These are phyloP conservation scores for Blastobotrys persicus DNA, from an alignment of 1,139 yeast genomes.

Conservation along the genomic window DNA sequence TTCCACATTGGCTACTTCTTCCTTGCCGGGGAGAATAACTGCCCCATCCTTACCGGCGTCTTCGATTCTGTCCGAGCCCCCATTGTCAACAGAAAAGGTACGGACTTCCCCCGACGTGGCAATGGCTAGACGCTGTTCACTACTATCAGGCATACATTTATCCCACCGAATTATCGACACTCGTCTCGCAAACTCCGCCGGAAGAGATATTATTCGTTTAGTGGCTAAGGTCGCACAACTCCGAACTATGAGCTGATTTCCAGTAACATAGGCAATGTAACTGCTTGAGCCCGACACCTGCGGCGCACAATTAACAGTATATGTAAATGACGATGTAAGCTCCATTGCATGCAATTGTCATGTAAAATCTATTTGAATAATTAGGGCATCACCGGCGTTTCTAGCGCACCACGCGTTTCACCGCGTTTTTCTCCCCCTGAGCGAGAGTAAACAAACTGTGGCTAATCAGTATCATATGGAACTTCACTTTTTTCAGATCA, in stretches of 20 bases:
- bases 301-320: conserved; percentile 21
- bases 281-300: conserved; percentile 22
- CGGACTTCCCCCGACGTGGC: conserved; percentile 21
- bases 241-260: conserved; percentile 24
- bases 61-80: conserved; percentile 5
- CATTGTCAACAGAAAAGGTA: conserved; percentile 20
- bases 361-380: too few species aligned
- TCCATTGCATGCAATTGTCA: too few species aligned
- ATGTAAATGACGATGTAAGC: conserved; percentile 18
- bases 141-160: conserved; percentile 13
- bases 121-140: conserved; percentile 28
- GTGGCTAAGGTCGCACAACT: conserved; percentile 23
- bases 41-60: conserved; percentile 13
- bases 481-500: too few species aligned
- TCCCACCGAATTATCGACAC: conserved; percentile 25
- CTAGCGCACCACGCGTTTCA: background rate
- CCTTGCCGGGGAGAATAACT: conserved; percentile 22
- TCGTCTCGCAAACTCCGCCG: conserved; percentile 20
- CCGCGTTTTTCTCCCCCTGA: too few species aligned
- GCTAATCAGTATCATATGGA: too few species aligned
- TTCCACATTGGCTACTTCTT: conserved; percentile 22
- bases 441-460: too few species aligned
- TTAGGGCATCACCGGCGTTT: too few species aligned
- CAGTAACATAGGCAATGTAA: conserved; percentile 27
- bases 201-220: conserved; percentile 22